phyloP scores from a whole-genome alignment of 2,329 filamentous ascomycete species.

The Triangularia setosa region DNA sequence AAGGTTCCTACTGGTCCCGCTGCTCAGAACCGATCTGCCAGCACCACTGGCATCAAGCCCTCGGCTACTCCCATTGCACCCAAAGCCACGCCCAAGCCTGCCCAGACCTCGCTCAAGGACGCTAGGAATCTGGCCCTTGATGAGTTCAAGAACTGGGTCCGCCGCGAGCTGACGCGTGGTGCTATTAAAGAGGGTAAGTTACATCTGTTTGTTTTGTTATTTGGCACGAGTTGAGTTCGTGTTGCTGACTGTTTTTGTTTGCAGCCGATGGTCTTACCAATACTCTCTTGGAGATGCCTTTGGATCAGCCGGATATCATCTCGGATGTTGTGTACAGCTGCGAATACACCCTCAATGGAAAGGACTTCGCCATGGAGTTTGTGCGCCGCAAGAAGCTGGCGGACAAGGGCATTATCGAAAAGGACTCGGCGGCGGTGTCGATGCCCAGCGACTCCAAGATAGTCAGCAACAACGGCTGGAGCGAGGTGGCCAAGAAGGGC shows the following conservation, averaged over 20 bases:
- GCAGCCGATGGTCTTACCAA: constrained; percentile 77
- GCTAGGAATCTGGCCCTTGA: constrained; percentile 61
- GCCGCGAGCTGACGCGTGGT: constrained; percentile 72
- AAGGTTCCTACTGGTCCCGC: constrained; percentile 66
- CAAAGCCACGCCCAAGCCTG: constrained; percentile 48
- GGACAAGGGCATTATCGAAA: constrained; percentile 77
- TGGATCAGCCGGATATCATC: constrained; percentile 73
- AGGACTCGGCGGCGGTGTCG: constrained; percentile 56
- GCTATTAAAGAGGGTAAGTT: constrained; percentile 34
- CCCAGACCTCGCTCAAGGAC: constrained; percentile 40
- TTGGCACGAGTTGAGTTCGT: background rate
- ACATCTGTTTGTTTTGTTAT: constrained; percentile 6
- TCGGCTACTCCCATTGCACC: constrained; percentile 38
- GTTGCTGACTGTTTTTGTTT: constrained; percentile 4
- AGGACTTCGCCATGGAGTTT: constrained; percentile 92
- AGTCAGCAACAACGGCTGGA: constrained; percentile 71
- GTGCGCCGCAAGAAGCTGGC: constrained; percentile 88
- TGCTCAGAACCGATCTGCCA: constrained; percentile 41
- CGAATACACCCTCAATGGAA: constrained; percentile 85
- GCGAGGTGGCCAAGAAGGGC: constrained; percentile 94
- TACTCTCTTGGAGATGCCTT: constrained; percentile 69
- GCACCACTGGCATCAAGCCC: constrained; percentile 42
- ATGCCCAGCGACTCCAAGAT: constrained; percentile 41
- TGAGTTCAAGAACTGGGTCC: constrained; percentile 92
- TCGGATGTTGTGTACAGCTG: constrained; percentile 81